phyloP scores from a whole-genome alignment of 768 basidiomycete species.

The Leucosporidium scottii region DNA sequence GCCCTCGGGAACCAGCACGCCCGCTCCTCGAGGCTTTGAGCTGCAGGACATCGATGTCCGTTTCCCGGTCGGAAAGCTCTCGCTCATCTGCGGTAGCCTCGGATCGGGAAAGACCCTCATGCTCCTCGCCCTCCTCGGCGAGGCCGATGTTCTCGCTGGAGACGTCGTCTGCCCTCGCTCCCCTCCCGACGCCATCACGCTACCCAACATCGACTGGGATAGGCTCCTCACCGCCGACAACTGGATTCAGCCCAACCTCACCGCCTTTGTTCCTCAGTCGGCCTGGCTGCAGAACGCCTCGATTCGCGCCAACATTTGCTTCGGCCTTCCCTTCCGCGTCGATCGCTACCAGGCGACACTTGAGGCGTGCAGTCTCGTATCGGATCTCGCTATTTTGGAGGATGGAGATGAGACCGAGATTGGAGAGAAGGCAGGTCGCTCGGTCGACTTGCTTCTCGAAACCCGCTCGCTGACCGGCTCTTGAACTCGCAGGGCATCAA shows the following conservation, averaged over 20 bases:
- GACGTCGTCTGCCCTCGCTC: slow-evolving; percentile 25
- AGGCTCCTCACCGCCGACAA: slow-evolving; percentile 17
- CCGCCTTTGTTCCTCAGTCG: slow-evolving; percentile 63
- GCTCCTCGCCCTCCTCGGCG: slow-evolving; percentile 36
- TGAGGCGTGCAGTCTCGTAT: slow-evolving; percentile 8
- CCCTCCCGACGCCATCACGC: slow-evolving; percentile 29
- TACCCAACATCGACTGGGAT: slow-evolving; percentile 36
- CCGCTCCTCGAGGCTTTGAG: slow-evolving; percentile 30
- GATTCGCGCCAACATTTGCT: slow-evolving; percentile 51
- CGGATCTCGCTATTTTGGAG: slow-evolving; percentile 29
- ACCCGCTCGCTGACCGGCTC: background rate
- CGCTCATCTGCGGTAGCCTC: slow-evolving; percentile 22
- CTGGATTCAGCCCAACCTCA: slow-evolving; percentile 36
- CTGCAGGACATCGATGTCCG: slow-evolving; percentile 53
- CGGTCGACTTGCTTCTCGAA: slow-evolving; percentile 47
- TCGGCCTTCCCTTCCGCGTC: slow-evolving; percentile 53
- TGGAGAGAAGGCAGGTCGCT: slow-evolving; percentile 53
- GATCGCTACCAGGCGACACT: slow-evolving; percentile 44
- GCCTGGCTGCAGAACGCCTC: slow-evolving; percentile 53
- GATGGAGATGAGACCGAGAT: slow-evolving; percentile 45
- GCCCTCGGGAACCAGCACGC: slow-evolving; percentile 3
- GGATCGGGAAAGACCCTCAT: slow-evolving; percentile 30
- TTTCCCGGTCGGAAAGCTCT: slow-evolving; percentile 63
- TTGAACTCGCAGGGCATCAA: slow-evolving; percentile 56
- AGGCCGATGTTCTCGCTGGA: slow-evolving; percentile 37